These are phyloP conservation scores for Penium margaritaceum DNA, from an alignment of 139 green algal species.

Conservation along the genomic window DNA sequence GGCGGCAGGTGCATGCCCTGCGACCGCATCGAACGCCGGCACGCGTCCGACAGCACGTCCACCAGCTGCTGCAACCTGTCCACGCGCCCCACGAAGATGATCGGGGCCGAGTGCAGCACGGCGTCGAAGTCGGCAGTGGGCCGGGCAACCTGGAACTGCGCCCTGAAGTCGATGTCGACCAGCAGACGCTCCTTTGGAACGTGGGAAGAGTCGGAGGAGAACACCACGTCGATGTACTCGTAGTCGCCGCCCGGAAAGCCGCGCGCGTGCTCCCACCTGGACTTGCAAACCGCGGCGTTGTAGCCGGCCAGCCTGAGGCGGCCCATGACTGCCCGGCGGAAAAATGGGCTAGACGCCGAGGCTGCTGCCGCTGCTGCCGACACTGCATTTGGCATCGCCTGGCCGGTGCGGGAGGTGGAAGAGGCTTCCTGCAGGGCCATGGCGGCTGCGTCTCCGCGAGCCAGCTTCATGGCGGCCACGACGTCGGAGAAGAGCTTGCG, in stretches of 20 bases:
- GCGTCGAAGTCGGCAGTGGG: constrained; percentile 1
- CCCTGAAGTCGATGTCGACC: constrained; percentile 20
- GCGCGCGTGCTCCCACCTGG: constrained; percentile 21
- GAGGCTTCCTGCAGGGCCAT: too few relatives aligned
- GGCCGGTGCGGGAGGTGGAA: too few relatives aligned
- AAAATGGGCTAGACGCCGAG: too few relatives aligned
- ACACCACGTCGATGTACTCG: constrained; percentile 35
- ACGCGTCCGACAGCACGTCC: constrained; percentile 2
- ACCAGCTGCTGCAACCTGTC: constrained; percentile 5
- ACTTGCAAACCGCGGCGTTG: constrained; percentile 31
- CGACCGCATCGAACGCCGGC: neutral
- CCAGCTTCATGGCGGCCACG: too few relatives aligned
- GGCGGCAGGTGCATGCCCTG: constrained; percentile 16
- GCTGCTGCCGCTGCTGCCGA: too few relatives aligned
- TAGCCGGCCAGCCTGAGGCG: constrained; percentile 6
- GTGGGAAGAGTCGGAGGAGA: too few relatives aligned
- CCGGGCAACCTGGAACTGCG: constrained; percentile 18
- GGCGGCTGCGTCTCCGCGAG: too few relatives aligned
- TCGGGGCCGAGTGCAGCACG: neutral
- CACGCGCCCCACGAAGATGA: constrained; percentile 20
- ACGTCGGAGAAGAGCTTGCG: too few relatives aligned
- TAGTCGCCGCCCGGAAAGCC: constrained; percentile 35
- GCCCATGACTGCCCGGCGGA: constrained; percentile 20
- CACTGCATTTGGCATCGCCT: too few relatives aligned
- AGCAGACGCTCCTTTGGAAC: constrained; percentile 14